Conservation (phyloP, 495 filamentous ascomycete species). For the Ascodesmis nigricans region DNA sequence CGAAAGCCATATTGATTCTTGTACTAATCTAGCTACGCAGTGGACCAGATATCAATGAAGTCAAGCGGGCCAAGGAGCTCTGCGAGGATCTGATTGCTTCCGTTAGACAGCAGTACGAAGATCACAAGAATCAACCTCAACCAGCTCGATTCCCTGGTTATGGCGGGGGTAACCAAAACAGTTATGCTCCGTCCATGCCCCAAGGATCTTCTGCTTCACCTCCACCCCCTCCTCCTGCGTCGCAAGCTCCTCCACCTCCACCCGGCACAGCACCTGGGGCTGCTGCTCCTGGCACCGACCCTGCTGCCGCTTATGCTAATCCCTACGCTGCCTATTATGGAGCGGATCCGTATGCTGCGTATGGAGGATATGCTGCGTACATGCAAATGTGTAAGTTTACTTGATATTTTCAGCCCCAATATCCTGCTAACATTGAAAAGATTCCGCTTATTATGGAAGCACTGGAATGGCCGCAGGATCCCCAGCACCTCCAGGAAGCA, state of each 20-base stretch:
- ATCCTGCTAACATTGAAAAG: constrained; percentile 7
- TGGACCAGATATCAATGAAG: constrained; percentile 66
- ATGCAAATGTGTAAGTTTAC: constrained; percentile 40
- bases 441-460: constrained; percentile 18
- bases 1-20: neutral
- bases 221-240: constrained; percentile 18
- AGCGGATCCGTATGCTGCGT: constrained; percentile 72
- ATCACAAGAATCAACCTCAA: constrained; percentile 64
- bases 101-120: constrained; percentile 66
- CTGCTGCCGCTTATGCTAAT: constrained; percentile 38
- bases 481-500: constrained; percentile 12
- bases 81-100: constrained; percentile 69
- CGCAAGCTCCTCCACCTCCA: constrained; percentile 17
- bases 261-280: constrained; percentile 21
- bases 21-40: constrained; percentile 32
- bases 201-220: constrained; percentile 14
- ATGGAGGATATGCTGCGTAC: constrained; percentile 55
- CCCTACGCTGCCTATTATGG: constrained; percentile 62
- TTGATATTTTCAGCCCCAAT: no score
- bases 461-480: constrained; percentile 16
- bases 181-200: constrained; percentile 13
- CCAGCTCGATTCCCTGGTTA: constrained; percentile 42
- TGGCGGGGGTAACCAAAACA: constrained; percentile 26
- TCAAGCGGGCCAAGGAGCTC: constrained; percentile 67
- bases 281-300: constrained; percentile 23